Conservation (phyloP, 345 rosid species). For the Eucalyptus paniculata region DNA sequence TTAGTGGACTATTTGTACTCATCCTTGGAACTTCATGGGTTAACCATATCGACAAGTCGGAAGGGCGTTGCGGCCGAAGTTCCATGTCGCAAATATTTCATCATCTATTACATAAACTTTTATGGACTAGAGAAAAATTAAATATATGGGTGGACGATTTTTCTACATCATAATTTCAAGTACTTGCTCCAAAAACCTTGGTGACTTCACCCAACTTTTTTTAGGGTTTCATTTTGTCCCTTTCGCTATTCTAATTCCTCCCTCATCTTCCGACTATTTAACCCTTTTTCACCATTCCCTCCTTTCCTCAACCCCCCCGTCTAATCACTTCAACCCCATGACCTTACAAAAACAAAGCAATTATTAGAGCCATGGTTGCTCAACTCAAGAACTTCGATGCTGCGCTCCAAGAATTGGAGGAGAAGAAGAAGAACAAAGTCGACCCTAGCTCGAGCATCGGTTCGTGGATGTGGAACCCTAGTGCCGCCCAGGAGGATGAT, state of each 20-base stretch:
- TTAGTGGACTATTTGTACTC: neutral
- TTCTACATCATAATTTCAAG: neutral
- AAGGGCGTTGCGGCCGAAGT: neutral
- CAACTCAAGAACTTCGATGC: slow-evolving; percentile 8
- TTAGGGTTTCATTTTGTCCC: neutral
- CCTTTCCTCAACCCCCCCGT: neutral
- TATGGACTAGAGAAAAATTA: neutral
- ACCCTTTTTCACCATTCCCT: neutral
- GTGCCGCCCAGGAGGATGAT: slow-evolving; percentile 38
- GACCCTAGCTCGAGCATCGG: neutral
- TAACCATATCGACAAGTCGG: neutral
- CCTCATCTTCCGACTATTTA: neutral
- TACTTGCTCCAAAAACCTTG: neutral
- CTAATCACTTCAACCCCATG: neutral
- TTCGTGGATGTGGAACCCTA: slow-evolving; percentile 71
- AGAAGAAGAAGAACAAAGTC: slow-evolving; percentile 5
- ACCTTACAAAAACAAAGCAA: neutral
- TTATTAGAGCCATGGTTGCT: slow-evolving; percentile 18
- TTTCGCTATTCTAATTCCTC: neutral
- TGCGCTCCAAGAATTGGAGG: neutral
- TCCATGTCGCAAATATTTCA: neutral
- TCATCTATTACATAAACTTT: neutral
- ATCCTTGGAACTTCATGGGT: neutral
- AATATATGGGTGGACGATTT: neutral
- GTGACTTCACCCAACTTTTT: neutral